Percentiles rank a stretch among this genome's conserved stretches.
Conservation (phyloP, 2,329 filamentous ascomycete species). For the Cercospora sojina region DNA sequence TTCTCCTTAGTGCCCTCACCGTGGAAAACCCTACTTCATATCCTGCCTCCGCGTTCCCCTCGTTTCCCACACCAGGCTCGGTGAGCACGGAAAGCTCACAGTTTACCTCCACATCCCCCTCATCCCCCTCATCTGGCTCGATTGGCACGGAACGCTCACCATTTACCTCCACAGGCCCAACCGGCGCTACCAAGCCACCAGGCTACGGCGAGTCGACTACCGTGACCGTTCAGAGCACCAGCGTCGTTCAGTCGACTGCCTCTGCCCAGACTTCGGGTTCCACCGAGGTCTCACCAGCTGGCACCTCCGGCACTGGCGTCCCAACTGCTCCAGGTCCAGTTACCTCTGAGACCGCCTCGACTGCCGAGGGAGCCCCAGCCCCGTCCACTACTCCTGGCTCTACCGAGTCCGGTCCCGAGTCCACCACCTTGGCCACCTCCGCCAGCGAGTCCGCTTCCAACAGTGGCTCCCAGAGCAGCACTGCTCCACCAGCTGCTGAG, state of each 20-base stretch:
- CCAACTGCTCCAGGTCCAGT: conserved; percentile 16
- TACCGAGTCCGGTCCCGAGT: conserved; percentile 19
- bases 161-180: conserved; percentile 21
- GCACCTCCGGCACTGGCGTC: conserved; percentile 14
- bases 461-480: conserved; percentile 22
- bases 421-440: conserved; percentile 25
- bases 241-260: conserved; percentile 16
- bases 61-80: conserved; percentile 13
- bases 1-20: conserved; percentile 23
- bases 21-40: conserved; percentile 10
- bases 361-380: conserved; percentile 15
- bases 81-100: conserved; percentile 24
- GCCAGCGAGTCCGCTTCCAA: conserved; percentile 22
- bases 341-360: conserved; percentile 12
- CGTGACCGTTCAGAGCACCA: conserved; percentile 9
- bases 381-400: conserved; percentile 4
- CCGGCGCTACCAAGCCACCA: conserved; percentile 10
- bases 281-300: conserved; percentile 15
- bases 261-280: conserved; percentile 10
- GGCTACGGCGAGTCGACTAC: conserved; percentile 8
- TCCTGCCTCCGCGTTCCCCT: conserved; percentile 17
- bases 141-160: conserved; percentile 24
- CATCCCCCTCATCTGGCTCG: conserved; percentile 9
- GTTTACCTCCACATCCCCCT: conserved; percentile 20
- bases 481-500: conserved; percentile 11